These are phyloP conservation scores for Fusarium gaditjirri DNA, from an alignment of 2,329 filamentous ascomycete species.

Conservation along the genomic window DNA sequence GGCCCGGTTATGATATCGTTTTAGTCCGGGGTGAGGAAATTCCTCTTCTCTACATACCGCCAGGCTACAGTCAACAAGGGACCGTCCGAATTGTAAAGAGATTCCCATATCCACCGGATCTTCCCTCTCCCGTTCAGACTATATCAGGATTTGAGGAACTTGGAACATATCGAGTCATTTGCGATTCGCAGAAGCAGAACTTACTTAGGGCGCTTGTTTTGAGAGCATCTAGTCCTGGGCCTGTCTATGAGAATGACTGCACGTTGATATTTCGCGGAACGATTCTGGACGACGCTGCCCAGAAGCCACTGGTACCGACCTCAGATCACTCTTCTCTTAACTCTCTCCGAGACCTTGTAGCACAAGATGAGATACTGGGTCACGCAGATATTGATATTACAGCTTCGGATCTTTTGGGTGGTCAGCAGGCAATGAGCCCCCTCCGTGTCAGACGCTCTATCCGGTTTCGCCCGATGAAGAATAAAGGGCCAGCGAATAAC, in stretches of 20 bases:
- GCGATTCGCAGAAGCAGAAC: neutral
- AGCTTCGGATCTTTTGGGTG: rapidly evolving
- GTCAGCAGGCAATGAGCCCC: rapidly evolving
- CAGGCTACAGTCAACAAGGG: neutral
- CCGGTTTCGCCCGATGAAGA: rapidly evolving
- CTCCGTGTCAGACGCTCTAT: rapidly evolving
- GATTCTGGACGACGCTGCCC: rapidly evolving
- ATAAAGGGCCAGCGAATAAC: rapidly evolving
- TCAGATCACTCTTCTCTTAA: neutral
- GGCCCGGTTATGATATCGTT: neutral
- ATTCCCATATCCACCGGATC: rapidly evolving
- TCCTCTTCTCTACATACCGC: neutral
- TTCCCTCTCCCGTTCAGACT: rapidly evolving
- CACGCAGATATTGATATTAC: rapidly evolving
- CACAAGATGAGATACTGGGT: rapidly evolving
- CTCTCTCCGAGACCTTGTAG: neutral
- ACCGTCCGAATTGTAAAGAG: neutral
- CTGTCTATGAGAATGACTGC: neutral
- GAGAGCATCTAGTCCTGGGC: rapidly evolving
- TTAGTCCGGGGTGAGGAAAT: neutral
- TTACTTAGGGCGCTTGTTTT: rapidly evolving
- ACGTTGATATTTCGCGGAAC: rapidly evolving
- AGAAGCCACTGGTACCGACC: rapidly evolving
- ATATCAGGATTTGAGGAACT: rapidly evolving
- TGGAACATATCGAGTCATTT: neutral